Conservation (phyloP, 129 eudicot genomes). For the Escallonia rubra region DNA sequence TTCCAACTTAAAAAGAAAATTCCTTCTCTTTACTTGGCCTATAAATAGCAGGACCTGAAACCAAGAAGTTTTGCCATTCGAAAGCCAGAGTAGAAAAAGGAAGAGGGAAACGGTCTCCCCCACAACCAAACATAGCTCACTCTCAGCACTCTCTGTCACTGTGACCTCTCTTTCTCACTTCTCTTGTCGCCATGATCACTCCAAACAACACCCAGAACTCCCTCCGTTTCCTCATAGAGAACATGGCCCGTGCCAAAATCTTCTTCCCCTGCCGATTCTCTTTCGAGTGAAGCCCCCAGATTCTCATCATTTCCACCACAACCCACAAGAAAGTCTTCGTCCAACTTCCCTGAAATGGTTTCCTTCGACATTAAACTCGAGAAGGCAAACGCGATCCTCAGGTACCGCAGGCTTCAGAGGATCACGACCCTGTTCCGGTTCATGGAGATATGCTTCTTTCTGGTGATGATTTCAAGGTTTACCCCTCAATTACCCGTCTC, state of each 20-base stretch:
- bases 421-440: conserved; percentile 51
- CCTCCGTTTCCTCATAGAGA: conserved; percentile 23
- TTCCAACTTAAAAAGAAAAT: conserved; percentile 8
- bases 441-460: conserved; percentile 41
- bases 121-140: neutral
- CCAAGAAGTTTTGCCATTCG: conserved; percentile 4
- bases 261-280: conserved; percentile 11
- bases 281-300: conserved; percentile 15
- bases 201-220: conserved; percentile 12
- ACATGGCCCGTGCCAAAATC: conserved; percentile 28
- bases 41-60: conserved; percentile 19
- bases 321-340: neutral
- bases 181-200: conserved; percentile 2
- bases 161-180: neutral
- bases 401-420: conserved; percentile 27
- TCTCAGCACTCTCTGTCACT: neutral
- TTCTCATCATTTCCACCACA: conserved; percentile 3
- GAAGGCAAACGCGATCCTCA: conserved; percentile 47
- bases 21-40: neutral
- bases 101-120: neutral
- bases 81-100: neutral
- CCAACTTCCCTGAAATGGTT: conserved; percentile 33
- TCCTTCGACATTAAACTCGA: conserved; percentile 50
- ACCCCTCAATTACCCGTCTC: conserved; percentile 37
- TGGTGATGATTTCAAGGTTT: conserved; percentile 39